phyloP scores from a whole-genome alignment of 805 yeast species.

The Yarrowia bubula region DNA sequence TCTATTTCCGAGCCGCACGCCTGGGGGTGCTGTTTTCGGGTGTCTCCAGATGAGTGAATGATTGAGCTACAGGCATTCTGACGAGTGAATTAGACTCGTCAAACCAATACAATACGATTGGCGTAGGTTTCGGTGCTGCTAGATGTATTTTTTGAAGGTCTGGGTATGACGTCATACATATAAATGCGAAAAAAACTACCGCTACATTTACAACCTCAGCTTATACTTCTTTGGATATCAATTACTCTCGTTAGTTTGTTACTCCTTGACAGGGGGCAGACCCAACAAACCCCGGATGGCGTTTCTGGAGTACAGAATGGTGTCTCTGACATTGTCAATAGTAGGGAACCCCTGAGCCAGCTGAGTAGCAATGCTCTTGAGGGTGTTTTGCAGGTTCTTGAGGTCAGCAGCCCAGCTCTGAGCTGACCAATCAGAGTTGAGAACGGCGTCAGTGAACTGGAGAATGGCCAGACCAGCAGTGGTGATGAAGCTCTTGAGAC shows the following conservation, averaged over 20 bases:
- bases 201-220: too few species aligned
- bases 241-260: not conserved
- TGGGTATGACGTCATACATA: too few species aligned
- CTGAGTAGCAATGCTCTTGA: not conserved
- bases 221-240: not conserved
- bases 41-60: too few species aligned
- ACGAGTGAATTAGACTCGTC: too few species aligned
- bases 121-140: too few species aligned
- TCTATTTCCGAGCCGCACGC: too few species aligned
- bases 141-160: too few species aligned
- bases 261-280: not conserved
- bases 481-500: not conserved
- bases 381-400: not conserved
- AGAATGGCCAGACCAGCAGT: not conserved
- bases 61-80: too few species aligned
- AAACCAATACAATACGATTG: too few species aligned
- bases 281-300: constrained; percentile 4
- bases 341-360: not conserved
- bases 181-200: too few species aligned
- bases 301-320: constrained; percentile 6
- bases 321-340: not conserved
- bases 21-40: too few species aligned
- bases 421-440: not conserved
- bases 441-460: not conserved
- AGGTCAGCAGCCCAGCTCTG: constrained; percentile 5